Evolutionary conservation across 306 rosid genomes (phyloP).

Genomic region (Ammopiptanthus mongolicus): DNA sequence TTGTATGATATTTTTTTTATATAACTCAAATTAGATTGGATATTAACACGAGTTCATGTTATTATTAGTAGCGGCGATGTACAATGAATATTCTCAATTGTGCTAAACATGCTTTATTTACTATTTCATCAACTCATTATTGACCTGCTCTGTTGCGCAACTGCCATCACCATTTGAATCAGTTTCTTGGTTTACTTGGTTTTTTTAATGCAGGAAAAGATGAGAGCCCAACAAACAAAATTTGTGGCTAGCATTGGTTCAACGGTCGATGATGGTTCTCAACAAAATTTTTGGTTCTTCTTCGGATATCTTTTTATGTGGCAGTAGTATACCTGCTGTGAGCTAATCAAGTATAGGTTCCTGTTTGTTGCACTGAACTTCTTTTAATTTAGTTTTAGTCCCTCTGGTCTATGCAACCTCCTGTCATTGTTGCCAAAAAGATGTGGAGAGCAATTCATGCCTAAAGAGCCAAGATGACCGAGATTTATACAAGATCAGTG

Average conservation of each 20-base stretch:
- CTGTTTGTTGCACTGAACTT: background rate
- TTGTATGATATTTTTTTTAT: too few relatives aligned
- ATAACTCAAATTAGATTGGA: too few relatives aligned
- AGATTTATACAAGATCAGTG: too few relatives aligned
- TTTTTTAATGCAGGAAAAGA: slow-evolving; percentile 63
- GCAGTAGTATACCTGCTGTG: background rate
- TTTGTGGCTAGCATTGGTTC: slow-evolving; percentile 61
- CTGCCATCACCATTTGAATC: slow-evolving; percentile 10
- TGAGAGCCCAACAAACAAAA: slow-evolving; percentile 86
- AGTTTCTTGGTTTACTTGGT: slow-evolving; percentile 14
- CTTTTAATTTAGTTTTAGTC: background rate
- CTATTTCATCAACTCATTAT: background rate
- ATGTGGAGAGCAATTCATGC: too few relatives aligned
- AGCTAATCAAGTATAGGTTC: background rate
- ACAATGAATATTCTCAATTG: background rate
- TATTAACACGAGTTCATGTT: too few relatives aligned
- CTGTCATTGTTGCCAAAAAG: background rate
- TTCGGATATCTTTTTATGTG: slow-evolving; percentile 43
- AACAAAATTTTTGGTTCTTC: slow-evolving; percentile 52
- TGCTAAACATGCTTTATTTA: background rate
- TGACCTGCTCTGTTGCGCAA: background rate
- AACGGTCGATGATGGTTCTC: too few relatives aligned
- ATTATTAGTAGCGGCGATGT: too few relatives aligned
- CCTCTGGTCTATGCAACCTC: slow-evolving; percentile 9
- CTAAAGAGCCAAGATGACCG: too few relatives aligned